Evolutionary conservation across 148 eudicot species (phyloP), one percentile per base, ranked within the genome.

Genomic region (Silene uniflora): DNA sequence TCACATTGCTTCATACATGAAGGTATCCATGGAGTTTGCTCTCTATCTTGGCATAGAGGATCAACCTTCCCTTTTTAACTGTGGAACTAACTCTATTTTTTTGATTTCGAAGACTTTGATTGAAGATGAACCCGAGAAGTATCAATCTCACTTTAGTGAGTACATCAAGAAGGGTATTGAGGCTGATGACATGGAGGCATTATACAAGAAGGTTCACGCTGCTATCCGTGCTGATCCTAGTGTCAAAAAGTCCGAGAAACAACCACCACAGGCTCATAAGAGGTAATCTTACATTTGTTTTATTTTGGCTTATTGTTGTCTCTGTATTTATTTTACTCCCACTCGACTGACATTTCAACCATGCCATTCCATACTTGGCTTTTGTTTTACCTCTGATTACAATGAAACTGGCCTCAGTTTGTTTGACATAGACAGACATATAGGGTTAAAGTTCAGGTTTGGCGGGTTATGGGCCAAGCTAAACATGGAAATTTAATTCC

Each of bases 61-160:
- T 0, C 54, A 1, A 4, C 8, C 12, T 21, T 13, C 39, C 12
- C 10, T 2, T 61, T 17, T 18, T 74, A 4, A 27, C 6, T 32
- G 35, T 32, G 35, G 27, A 58, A 11, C 65, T 76, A 44, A 71
- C 35, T 56, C 19, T 10, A 24, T 11, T 44, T 25, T 17, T 18
- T 35, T 44, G 42, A 14, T 52, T 47, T 29, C 54, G 39, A 35
- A 91, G 97, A 85, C 89, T n/a, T 78, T 91, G 81, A 77, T 66
- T 75, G 97, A 91, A 77, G 97, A 91, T 79, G 97, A 89, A 83
- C 93, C 93, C n/a, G 97, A 91, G 77, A 91, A 91, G 75, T 91
- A 84, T 70, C 97, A 91, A 77, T 35, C 89, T 66, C 93, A 89
- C 73, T 91, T 91, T 82, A 84, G 90, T 22, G 84, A 87, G 52